A percentile compares a stretch with the other conserved stretches of the same genome.
Evolutionary conservation across 2,329 filamentous ascomycete genomes (phyloP).

Genomic region (Pezicula carpinea): DNA sequence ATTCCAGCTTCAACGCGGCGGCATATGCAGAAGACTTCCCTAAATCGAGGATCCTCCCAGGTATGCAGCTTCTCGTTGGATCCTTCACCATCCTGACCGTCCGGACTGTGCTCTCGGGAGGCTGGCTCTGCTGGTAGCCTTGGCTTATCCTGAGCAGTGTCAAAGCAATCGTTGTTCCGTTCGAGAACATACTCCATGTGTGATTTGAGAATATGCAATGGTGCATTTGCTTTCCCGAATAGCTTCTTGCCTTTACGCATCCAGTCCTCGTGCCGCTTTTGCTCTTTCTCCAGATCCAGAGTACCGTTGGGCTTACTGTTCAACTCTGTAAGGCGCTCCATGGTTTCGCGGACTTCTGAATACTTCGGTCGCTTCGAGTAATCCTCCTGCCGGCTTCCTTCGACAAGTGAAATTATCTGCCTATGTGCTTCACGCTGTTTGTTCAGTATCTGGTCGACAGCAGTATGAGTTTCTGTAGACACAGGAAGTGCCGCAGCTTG

Average conservation of each 20-base stretch:
- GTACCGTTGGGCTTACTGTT: constrained; percentile 92
- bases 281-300: constrained; percentile 87
- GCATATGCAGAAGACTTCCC: constrained; percentile 96
- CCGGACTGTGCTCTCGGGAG: constrained; percentile 71
- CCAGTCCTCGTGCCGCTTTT: constrained; percentile 96
- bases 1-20: constrained; percentile 89
- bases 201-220: constrained; percentile 87
- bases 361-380: constrained; percentile 81
- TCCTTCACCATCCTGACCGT: background rate
- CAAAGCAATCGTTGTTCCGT: constrained; percentile 87
- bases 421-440: constrained; percentile 94
- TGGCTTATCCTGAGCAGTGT: constrained; percentile 77
- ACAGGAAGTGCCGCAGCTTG: constrained; percentile 68
- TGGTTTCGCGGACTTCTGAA: constrained; percentile 82
- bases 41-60: constrained; percentile 57
- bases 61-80: constrained; percentile 45
- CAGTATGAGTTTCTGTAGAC: constrained; percentile 70
- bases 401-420: constrained; percentile 76
- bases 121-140: constrained; percentile 87
- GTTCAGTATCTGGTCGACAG: constrained; percentile 86
- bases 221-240: constrained; percentile 96
- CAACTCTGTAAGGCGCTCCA: constrained; percentile 79
- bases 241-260: constrained; percentile 97
- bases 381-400: constrained; percentile 70
- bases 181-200: constrained; percentile 93